phyloP scores from a whole-genome alignment of 805 yeast genomes.

The Allodekkera sacchari region DNA sequence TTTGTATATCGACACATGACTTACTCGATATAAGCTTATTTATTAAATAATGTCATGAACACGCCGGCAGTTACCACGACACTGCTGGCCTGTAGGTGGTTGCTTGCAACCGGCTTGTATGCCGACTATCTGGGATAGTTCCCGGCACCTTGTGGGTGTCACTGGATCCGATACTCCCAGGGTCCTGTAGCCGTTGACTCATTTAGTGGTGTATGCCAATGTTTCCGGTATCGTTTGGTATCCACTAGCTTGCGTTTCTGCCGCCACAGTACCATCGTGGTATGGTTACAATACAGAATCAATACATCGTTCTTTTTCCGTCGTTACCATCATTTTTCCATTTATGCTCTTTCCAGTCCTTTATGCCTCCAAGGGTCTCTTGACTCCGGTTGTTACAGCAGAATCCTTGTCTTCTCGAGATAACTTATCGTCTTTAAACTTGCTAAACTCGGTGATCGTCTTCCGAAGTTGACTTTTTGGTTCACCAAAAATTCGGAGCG shows the following conservation, averaged over 20 bases:
- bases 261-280: neutral
- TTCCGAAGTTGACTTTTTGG: neutral
- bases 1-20: neutral
- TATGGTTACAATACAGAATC: neutral
- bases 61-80: too few relatives aligned
- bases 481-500: slow-evolving; percentile 5
- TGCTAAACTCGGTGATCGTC: slow-evolving; percentile 1
- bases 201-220: neutral
- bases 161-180: too few relatives aligned
- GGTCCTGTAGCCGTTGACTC: neutral
- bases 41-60: too few relatives aligned
- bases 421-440: slow-evolving; percentile 4
- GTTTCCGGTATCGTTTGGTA: neutral
- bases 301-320: neutral
- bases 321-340: neutral
- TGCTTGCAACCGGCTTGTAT: too few relatives aligned
- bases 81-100: too few relatives aligned
- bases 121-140: too few relatives aligned
- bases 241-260: neutral
- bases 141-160: too few relatives aligned
- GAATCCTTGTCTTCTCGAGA: slow-evolving; percentile 2
- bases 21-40: neutral
- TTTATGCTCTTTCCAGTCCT: neutral
- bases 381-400: slow-evolving; percentile 1
- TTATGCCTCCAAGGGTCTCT: slow-evolving; percentile 6